Percentiles rank a stretch among this genome's conserved stretches.
Conservation (phyloP, 345 rosid species). For the Euphorbia tirucalli region DNA sequence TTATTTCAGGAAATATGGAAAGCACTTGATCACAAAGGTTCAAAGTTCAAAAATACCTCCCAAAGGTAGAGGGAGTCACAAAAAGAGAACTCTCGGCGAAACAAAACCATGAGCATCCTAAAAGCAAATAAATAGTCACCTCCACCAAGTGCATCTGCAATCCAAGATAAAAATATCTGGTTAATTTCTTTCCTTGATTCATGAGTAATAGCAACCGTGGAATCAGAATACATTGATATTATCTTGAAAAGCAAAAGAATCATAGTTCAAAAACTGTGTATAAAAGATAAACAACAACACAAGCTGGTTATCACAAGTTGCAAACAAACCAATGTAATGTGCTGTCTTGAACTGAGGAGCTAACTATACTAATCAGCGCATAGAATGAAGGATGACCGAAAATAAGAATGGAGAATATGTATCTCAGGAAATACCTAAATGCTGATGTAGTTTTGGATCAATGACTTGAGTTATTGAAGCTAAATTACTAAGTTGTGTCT, state of each 20-base stretch:
- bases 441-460: slow-evolving; percentile 96
- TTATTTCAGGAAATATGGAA: slow-evolving; percentile 4
- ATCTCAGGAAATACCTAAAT: slow-evolving; percentile 57
- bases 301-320: not conserved
- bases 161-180: slow-evolving; percentile 17
- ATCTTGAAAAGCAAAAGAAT: slow-evolving; percentile 6
- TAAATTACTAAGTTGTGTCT: slow-evolving; percentile 80
- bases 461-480: slow-evolving; percentile 84
- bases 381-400: not conserved
- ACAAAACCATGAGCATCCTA: slow-evolving; percentile 95
- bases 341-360: slow-evolving; percentile 4
- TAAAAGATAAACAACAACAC: not conserved
- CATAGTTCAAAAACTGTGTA: not conserved
- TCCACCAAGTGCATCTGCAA: slow-evolving; percentile 85
- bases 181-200: slow-evolving; percentile 1
- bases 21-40: slow-evolving; percentile 4
- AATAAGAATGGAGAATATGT: no score
- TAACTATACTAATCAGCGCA: slow-evolving; percentile 4
- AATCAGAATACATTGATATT: not conserved
- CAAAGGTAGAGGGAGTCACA: slow-evolving; percentile 94
- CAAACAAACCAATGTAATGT: not conserved
- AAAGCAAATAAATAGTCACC: slow-evolving; percentile 96
- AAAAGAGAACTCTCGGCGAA: slow-evolving; percentile 93
- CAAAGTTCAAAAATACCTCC: slow-evolving; percentile 62
- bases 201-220: not conserved